Evolutionary conservation across 2,329 filamentous ascomycete genomes (phyloP), one percentile per base, ranked within the genome.

Genomic region (Ophiostoma novo-ulmi): DNA sequence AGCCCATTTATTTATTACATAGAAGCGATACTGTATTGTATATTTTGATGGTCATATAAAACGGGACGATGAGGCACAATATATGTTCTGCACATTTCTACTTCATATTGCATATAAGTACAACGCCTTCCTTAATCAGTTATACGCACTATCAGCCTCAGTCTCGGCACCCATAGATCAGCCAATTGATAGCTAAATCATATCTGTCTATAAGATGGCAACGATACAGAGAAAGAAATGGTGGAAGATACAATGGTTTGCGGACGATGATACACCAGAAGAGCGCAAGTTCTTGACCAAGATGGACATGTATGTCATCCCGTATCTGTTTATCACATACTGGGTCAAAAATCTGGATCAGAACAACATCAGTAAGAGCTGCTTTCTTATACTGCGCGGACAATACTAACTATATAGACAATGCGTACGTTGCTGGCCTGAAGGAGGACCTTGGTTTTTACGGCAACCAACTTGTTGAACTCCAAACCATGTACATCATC

Each of bases 391-490:
- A 20, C 8, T 26, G 48, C 5, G 17, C 4, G 5, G 6, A 55
- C 20, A 55, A 31, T 22, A 63, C 38, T 68, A 68, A 68, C 48
- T 36, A 26, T 5, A 26, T 11, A 69, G 68, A 72, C 66, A 77
- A 76, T 68, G 76, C 76, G 38, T 77, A 76, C 68, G 74, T 77
- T 8, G 72, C 74, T n/a, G 76, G 76, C 66, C 76, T 77, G 74
- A 71, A 75, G 36, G 73, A 76, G 26, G 76, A 76, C 26, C 71
- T 77, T 10, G 20, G 17, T 4, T 75, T 77, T 70, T 72, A 58
- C 64, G 75, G 75, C 35, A 77, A 77, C 70, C 68, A 77, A 67
- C 74, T 69, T 17, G 73, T 6, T 58, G 71, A 69, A 35, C 22
- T 71, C 8, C 61, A 71, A 20, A 76, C 75, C 1, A 73, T 72